Base-by-base conservation (phyloP, 1,139 yeast species). In the Candida sanyaensis region DNA sequence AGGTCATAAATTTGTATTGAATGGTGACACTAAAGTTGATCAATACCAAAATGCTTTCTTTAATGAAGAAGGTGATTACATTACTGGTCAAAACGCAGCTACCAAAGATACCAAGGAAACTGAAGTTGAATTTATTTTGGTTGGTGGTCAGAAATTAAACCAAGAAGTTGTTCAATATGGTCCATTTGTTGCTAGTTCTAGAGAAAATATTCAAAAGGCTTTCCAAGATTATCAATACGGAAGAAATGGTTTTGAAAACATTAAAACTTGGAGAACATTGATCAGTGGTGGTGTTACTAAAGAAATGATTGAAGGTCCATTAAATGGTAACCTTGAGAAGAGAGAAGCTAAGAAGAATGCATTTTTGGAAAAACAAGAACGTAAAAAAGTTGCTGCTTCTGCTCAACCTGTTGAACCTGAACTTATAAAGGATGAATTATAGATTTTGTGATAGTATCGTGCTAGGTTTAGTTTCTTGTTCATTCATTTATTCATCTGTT, bases 81-180 rank as follows among this genome's bases (percentile, higher is more conserved):
- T 86, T 32, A 67, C 62, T 37, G 91, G 86, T 39, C 65, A 65
- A 21, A 81, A 80, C 53, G 74, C 77, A 10, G 68, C 65, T 9
- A 60, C 63, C 26, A 61, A 68, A 12, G 51, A 59, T 58, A 31
- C 61, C 2, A 58, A 57, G 10, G 63, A 60, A 33, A 53, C 55
- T 17, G 62, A 68, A 29, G 67, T 83, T 2, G 79, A 81, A 53
- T 83, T 91, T 57, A 82, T 88, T 4, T 58, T 91, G 31, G 72
- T 90, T 52, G 96, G 92, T 32, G 97, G 97, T 44, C 71, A 88
- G 64, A 79, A 81, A 37, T 73, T 90, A 51, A 80, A 88, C 58
- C 97, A 91, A 69, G 80, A 83, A 13, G 78, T 87, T 46, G 88
- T 88, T 36, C 96, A 91, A 64, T 88, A 90, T 61, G 97, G 97